These are phyloP conservation scores for Punica granatum DNA, from an alignment of 345 rosid genomes.

Conservation along the genomic window DNA sequence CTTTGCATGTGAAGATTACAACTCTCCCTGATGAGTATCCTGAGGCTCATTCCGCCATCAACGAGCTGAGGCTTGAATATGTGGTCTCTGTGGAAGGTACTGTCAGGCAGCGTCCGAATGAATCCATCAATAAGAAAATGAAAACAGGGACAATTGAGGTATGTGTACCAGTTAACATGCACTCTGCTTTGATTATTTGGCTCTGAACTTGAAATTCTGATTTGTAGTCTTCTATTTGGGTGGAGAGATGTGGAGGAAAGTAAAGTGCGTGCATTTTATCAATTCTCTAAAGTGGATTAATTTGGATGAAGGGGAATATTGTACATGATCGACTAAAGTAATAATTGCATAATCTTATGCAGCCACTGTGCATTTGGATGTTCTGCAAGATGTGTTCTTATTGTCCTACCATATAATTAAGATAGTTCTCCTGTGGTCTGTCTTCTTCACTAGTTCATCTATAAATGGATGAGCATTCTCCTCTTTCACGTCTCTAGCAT, in stretches of 20 bases:
- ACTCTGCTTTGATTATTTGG: not conserved
- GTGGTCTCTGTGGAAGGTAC: conserved; percentile 75
- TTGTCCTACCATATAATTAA: not conserved
- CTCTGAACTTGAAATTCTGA: not conserved
- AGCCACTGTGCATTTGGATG: not conserved
- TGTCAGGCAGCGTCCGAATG: conserved; percentile 63
- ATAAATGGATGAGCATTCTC: too few relatives aligned
- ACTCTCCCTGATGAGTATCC: conserved; percentile 80
- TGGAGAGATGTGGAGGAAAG: not conserved
- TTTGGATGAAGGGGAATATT: not conserved
- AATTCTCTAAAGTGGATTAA: not conserved
- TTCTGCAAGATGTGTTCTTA: too few relatives aligned
- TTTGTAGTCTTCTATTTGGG: not conserved
- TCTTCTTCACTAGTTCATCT: too few relatives aligned
- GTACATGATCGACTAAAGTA: not conserved
- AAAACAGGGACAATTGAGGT: conserved; percentile 82
- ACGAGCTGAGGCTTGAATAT: conserved; percentile 73
- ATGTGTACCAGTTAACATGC: not conserved
- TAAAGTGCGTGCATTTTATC: not conserved
- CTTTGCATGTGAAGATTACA: conserved; percentile 38
- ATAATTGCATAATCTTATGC: not conserved
- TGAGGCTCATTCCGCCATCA: conserved; percentile 62
- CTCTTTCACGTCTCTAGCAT: too few relatives aligned
- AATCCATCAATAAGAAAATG: conserved; percentile 79
- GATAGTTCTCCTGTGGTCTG: not conserved